These are phyloP conservation scores for Camelina hispida DNA, from an alignment of 345 rosid species.

Conservation along the genomic window DNA sequence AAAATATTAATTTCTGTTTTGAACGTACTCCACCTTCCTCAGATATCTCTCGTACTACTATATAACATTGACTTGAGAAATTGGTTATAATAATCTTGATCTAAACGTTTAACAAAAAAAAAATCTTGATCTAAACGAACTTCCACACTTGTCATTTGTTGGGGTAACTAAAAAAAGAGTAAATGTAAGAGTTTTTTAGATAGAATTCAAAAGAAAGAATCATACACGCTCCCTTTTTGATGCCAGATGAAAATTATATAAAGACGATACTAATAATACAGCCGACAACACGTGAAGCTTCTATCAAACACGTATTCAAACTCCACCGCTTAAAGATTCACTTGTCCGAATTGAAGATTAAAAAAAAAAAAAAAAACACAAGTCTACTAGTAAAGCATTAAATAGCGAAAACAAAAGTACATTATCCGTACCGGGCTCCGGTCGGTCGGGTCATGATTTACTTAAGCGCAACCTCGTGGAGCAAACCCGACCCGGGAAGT, in stretches of 20 bases:
- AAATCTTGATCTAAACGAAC: not conserved
- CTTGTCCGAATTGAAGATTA: slow-evolving; percentile 28
- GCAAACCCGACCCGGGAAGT: slow-evolving; percentile 86
- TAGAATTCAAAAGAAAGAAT: not conserved
- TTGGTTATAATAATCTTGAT: not conserved
- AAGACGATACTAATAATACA: slow-evolving; percentile 33
- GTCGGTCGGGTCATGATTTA: slow-evolving; percentile 35
- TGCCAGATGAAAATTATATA: slow-evolving; percentile 1
- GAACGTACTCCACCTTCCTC: slow-evolving; percentile 14
- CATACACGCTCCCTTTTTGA: not conserved
- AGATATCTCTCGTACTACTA: not conserved
- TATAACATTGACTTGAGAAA: not conserved
- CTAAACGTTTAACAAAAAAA: not conserved
- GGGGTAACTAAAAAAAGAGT: not conserved
- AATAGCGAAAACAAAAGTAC: slow-evolving; percentile 30
- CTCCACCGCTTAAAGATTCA: slow-evolving; percentile 43
- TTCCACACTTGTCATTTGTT: not conserved
- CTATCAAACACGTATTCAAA: slow-evolving; percentile 42
- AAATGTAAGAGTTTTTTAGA: not conserved
- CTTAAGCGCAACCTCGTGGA: slow-evolving; percentile 77
- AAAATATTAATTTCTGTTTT: not conserved
- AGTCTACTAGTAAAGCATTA: slow-evolving; percentile 18
- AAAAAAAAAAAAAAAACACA: slow-evolving; percentile 12
- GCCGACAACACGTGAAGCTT: slow-evolving; percentile 50
- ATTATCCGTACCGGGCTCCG: slow-evolving; percentile 34